Evolutionary conservation across 441 rosid species (phyloP).

Genomic region (Eruca vesicaria): DNA sequence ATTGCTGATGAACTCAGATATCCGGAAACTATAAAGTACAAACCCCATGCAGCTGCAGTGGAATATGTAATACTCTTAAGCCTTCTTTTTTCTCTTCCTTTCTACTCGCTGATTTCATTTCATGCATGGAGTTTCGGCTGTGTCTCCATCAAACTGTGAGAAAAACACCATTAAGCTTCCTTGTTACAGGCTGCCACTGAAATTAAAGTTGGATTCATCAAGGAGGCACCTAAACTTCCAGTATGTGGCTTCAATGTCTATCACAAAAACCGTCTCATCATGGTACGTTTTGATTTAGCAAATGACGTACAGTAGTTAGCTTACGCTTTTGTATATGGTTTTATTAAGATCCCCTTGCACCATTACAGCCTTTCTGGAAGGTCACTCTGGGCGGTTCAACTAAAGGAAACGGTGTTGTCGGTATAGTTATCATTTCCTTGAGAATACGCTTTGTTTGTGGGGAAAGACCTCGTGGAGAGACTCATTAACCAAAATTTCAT

Average conservation of each 20-base stretch:
- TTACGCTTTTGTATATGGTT: slow-evolving; percentile 15
- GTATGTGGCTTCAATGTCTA: slow-evolving; percentile 79
- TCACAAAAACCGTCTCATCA: slow-evolving; percentile 89
- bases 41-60: slow-evolving; percentile 54
- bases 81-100: slow-evolving; percentile 2
- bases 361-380: slow-evolving; percentile 89
- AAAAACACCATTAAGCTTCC: slow-evolving; percentile 13
- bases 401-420: slow-evolving; percentile 77
- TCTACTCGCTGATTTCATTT: neutral
- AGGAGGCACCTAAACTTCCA: slow-evolving; percentile 66
- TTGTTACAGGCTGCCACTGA: slow-evolving; percentile 54
- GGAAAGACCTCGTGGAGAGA: neutral
- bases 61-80: slow-evolving; percentile 53
- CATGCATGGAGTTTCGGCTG: neutral
- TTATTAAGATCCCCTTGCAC: slow-evolving; percentile 18
- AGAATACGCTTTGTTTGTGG: slow-evolving; percentile 8
- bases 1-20: slow-evolving; percentile 64
- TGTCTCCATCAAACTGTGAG: neutral
- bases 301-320: neutral
- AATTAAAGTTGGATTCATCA: slow-evolving; percentile 78
- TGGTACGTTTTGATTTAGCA: slow-evolving; percentile 47
- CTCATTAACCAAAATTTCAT: slow-evolving; percentile 12
- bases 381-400: slow-evolving; percentile 52
- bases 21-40: slow-evolving; percentile 54
- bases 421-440: slow-evolving; percentile 44